A percentile compares a stretch with the other conserved stretches of the same genome.
phyloP scores from a whole-genome alignment of 2,329 filamentous ascomycete species.

The Cladosporium sp. region DNA sequence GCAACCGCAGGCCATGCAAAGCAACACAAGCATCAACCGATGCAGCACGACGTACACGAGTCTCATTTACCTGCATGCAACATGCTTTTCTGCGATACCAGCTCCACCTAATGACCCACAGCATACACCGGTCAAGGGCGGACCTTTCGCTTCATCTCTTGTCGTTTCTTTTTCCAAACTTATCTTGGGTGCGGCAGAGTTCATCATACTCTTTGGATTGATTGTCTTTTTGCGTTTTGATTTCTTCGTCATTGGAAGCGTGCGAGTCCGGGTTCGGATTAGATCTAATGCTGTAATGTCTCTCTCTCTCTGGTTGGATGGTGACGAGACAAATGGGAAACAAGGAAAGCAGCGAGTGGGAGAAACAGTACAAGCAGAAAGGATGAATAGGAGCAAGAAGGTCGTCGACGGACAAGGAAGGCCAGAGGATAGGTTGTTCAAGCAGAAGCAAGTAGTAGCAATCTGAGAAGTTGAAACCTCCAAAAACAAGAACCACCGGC shows the following conservation, averaged over 20 bases:
- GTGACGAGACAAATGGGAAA: conserved; percentile 3
- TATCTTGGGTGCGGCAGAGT: background rate
- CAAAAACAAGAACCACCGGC: background rate
- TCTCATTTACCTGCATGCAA: background rate
- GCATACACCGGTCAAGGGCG: conserved; percentile 9
- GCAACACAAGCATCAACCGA: background rate
- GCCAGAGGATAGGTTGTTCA: background rate
- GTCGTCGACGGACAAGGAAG: background rate
- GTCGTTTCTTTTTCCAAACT: background rate
- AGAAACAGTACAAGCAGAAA: background rate
- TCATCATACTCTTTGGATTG: background rate
- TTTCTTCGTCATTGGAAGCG: background rate
- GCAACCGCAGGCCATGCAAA: background rate
- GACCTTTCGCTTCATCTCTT: background rate
- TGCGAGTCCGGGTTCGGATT: background rate
- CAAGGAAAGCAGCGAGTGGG: background rate
- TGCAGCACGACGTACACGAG: conserved; percentile 10
- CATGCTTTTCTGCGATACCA: background rate
- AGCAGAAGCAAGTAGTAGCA: conserved; percentile 1
- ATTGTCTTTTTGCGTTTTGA: background rate
- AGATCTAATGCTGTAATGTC: background rate
- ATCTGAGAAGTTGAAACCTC: background rate
- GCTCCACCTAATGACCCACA: conserved; percentile 9
- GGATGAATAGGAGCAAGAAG: background rate
- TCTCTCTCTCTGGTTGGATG: background rate